Base-by-base conservation (phyloP, 208 protist genomes). In the Acanthamoeba triangularis region DNA sequence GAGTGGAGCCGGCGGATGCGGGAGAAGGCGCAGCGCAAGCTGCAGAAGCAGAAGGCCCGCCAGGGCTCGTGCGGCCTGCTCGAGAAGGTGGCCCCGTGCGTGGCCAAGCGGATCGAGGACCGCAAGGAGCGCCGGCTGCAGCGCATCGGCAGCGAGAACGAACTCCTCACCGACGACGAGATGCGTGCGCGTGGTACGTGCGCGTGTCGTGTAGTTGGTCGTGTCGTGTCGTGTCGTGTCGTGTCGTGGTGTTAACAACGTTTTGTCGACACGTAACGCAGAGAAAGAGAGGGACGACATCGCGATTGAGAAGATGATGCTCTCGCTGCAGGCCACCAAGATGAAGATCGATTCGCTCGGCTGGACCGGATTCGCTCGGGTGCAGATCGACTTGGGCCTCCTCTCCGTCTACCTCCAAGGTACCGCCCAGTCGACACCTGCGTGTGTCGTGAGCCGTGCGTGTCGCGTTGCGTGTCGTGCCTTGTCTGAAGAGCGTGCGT, bases 291-390 rank as follows among this genome's bases (percentile, higher is more conserved):
- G 41, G 76, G 76, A 85, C 76, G 76, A 85, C n/a, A 20, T 56
- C n/a, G 76, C 76, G 23, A 85, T 85, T 11, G 44, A 85, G 47
- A 85, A 49, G 44, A 85, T 85, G 76, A 11, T 85, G 76, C 76
- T 85, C 23, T 49, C 76, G 7, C 18, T 85, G 41, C 33, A 85
- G 44, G 76, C 76, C 76, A 85, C 76, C 23, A 20, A 56, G 30
- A 85, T 85, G 76, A 85, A 85, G 76, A 85, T 85, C 47, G 76
- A 85, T 23, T 85, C 76, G 23, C 76, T 85, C 44, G 76, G 76
- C 13, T 85, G 76, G 76, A 56, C 2, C 14, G 76, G 76, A 52
- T 85, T 56, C 54, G 76, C 1, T 1, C 52, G 28, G 25, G 76
- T 56, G 35, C 76, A 85, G 25, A 85, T 85, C 76, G 76, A 85